A percentile compares a stretch with the other conserved stretches of the same genome.
Conservation (phyloP, 1,284 basidiomycete species). For the Prillingera fragicola region DNA sequence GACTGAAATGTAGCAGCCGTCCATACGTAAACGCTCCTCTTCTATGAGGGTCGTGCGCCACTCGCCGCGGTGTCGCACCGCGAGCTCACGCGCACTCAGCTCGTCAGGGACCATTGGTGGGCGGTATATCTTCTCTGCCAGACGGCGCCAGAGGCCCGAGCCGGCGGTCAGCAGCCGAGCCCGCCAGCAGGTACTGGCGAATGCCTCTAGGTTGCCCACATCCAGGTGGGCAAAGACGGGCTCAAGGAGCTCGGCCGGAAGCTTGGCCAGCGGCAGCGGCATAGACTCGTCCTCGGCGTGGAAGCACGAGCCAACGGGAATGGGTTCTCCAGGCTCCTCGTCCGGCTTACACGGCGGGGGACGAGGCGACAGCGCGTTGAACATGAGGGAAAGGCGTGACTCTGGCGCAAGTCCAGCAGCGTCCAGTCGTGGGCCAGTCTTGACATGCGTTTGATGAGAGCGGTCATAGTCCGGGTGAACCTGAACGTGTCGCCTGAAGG, state of each 20-base stretch:
- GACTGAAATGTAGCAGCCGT: conserved; percentile 83
- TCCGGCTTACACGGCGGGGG: too few species aligned
- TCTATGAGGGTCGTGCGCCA: conserved; percentile 72
- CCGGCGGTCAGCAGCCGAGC: conserved; percentile 66
- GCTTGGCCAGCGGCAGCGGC: conserved; percentile 54
- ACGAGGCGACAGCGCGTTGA: too few species aligned
- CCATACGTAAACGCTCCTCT: conserved; percentile 72
- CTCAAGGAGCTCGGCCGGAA: conserved; percentile 73
- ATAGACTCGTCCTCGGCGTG: conserved; percentile 62
- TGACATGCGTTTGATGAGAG: too few species aligned
- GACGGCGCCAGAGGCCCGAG: conserved; percentile 57
- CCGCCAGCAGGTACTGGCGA: conserved; percentile 65
- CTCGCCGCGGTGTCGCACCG: conserved; percentile 56
- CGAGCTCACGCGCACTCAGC: conserved; percentile 41
- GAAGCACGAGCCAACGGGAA: conserved; percentile 56
- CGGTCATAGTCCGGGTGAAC: conserved; percentile 40
- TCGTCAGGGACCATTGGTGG: conserved; percentile 53
- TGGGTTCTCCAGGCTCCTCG: too few species aligned
- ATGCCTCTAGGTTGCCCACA: conserved; percentile 64
- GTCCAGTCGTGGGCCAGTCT: too few species aligned
- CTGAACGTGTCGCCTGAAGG: conserved; percentile 43
- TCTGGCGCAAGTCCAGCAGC: neutral
- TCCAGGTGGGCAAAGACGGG: conserved; percentile 58
- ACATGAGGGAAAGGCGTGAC: conserved; percentile 7
- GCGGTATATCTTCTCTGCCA: conserved; percentile 59